Evolutionary conservation across 2,329 filamentous ascomycete species (phyloP), one percentile per base, ranked within the genome.

Genomic region (Teratosphaeria viscida): DNA sequence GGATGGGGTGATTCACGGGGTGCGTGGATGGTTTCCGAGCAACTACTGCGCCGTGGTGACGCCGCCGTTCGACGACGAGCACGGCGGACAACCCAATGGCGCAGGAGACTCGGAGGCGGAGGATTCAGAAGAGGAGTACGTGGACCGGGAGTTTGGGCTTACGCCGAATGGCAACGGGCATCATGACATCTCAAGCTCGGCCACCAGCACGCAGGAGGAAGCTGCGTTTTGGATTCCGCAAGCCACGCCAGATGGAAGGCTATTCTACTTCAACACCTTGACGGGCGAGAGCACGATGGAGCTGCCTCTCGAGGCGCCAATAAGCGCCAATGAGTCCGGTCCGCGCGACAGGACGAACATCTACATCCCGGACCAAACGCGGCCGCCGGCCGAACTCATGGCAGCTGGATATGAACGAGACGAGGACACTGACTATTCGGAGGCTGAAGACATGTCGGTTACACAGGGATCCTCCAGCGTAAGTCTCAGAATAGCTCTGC

Each of bases 221-320:
- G 91, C 92, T 54, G 92, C 95, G 65, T 99, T 95, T 72, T 99
- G 94, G 94, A 96, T 99, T 66, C 94, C 94, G 19, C 94, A 99
- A 77, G 94, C 92, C 14, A 99, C 94, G 0, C 85, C 90, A 1
- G 92, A 97, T 72, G 94, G 94, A 58, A 84, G 92, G 59, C 77
- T 99, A 27, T 99, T 95, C 75, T 99, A 97, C 77, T 97, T 95
- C 81, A 99, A 99, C 74, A 97, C 92, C 63, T 85, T 96, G 77
- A 99, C 94, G 0, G 92, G 92, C 59, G 90, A 95, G 70, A 95
- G 89, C 71, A 95, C 89, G 63, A 94, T 92, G 84, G 94, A 99
- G 72, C 78, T 99, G 62, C 94, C 94, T 1, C 81, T 99, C 29
- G 94, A 99, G 73, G 92, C 92, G 16, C 92, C 94, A 1, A 85